phyloP scores from a whole-genome alignment of 129 eudicot genomes.

The Dittrichia graveolens region DNA sequence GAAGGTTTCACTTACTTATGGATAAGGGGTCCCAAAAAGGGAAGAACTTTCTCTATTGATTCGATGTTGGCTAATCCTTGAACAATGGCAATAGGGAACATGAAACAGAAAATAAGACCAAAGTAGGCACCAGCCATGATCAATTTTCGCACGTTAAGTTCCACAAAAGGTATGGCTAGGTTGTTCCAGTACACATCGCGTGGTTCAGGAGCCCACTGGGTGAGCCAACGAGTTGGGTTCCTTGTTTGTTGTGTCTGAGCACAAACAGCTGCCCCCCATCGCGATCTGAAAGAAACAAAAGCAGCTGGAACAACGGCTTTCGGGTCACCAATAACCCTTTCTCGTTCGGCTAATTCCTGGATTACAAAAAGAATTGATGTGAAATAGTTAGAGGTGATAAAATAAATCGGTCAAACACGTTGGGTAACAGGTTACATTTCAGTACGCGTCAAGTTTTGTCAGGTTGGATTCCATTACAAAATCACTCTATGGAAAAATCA shows the following conservation, averaged over 20 bases:
- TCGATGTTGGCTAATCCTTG: constrained; percentile 91
- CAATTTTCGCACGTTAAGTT: constrained; percentile 63
- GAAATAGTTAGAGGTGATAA: background rate
- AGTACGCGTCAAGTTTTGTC: background rate
- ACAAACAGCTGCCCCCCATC: constrained; percentile 99
- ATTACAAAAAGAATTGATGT: constrained; percentile 9
- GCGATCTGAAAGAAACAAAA: constrained; percentile 82
- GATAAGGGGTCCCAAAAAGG: constrained; percentile 71
- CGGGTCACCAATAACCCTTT: constrained; percentile 75
- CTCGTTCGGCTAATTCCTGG: constrained; percentile 80
- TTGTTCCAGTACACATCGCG: constrained; percentile 91
- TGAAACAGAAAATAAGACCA: constrained; percentile 78
- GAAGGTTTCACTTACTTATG: constrained; percentile 47
- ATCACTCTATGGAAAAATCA: background rate
- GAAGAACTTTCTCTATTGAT: constrained; percentile 75
- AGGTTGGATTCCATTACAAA: background rate
- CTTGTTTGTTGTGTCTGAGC: constrained; percentile 86
- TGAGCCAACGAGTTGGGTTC: constrained; percentile 85
- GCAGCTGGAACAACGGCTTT: constrained; percentile 83
- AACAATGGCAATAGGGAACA: constrained; percentile 86
- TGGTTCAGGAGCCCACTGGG: constrained; percentile 97
- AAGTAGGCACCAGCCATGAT: constrained; percentile 68
- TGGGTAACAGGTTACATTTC: constrained; percentile 34
- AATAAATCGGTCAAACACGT: background rate
- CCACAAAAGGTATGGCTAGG: constrained; percentile 88